Base-by-base conservation (phyloP, 768 basidiomycete genomes). In the Coprinopsis sp. region DNA sequence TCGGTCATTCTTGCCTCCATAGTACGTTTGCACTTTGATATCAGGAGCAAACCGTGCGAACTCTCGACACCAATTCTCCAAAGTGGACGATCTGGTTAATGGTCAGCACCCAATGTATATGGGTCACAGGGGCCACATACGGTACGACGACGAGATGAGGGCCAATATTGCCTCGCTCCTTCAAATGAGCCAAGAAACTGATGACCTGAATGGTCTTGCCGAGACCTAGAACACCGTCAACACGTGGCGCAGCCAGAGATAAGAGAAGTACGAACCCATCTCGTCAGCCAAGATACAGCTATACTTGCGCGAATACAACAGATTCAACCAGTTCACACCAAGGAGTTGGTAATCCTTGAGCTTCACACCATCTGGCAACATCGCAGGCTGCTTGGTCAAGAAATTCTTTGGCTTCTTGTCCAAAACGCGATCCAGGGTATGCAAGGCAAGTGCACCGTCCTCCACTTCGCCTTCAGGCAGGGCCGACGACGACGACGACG, bases 201-300 rank as follows among this genome's bases (percentile, higher is more conserved):
- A 99, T 99, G 45, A 99, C 96, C 68, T 99, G 96, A 30, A 95
- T 88, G 2, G 96, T 99, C 74, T 99, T 99, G 22, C 96, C 96
- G 53, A 99, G 82, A 58, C 95, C 95, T 96, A 37, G 22, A 11
- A 16, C 2, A 13, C 13, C 23, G 13, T 3, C 5, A 1, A 21
- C 23, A 16, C 19, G 31, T 19, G 31, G 24, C 1, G 2, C 16
- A 10, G 33, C 27, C 5, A 30, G 24, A 45, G 27, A 14, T 46
- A 19, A 24, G 3, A 24, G 13, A 3, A 36, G n/a, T 37, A 43
- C 79, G 56, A 65, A 90, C 95, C 95, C 96, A 99, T 99, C 65
- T 99, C 96, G 64, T 99, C 96, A 2, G 96, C 96, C 33, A 99
- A 77, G 60, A 99, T 98, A 64, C 95, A 97, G 53, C 91, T 94